Conservation (phyloP, 768 basidiomycete genomes). For the Clitopilus hobsonii region DNA sequence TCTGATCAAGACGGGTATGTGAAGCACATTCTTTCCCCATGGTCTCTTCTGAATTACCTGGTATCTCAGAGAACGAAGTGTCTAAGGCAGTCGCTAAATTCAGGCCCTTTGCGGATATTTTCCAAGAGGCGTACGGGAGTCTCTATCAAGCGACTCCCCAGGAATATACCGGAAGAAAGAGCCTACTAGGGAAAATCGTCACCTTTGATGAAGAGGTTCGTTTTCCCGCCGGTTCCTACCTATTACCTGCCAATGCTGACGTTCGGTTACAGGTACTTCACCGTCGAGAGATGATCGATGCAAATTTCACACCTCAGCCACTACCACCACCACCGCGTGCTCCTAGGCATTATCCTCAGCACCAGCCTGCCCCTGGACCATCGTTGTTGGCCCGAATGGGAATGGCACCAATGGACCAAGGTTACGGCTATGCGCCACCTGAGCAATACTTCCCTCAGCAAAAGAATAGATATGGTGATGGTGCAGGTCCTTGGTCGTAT, state of each 20-base stretch:
- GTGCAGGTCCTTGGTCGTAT: not conserved
- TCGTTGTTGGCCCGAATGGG: not conserved
- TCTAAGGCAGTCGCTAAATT: conserved; percentile 28
- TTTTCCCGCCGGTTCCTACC: not conserved
- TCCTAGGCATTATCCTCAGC: not conserved
- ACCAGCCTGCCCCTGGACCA: not conserved
- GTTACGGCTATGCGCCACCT: not conserved
- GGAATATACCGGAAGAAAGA: conserved; percentile 9
- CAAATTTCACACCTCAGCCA: not conserved
- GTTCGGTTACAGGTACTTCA: not conserved
- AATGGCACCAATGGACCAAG: no score
- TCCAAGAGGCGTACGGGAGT: conserved; percentile 25
- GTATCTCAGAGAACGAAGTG: conserved; percentile 32
- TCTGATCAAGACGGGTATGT: conserved; percentile 34
- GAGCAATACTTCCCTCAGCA: not conserved
- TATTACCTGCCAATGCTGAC: not conserved
- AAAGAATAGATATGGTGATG: not conserved
- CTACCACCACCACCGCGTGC: not conserved
- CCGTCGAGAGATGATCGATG: not conserved
- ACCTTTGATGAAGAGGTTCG: conserved; percentile 18
- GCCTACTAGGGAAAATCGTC: conserved; percentile 20
- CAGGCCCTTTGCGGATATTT: conserved; percentile 24
- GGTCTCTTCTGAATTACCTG: not conserved
- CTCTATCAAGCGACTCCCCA: conserved; percentile 15
- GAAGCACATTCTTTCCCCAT: not conserved